Base-by-base conservation (phyloP, 2,329 filamentous ascomycete genomes). In the Diplodia intermedia region DNA sequence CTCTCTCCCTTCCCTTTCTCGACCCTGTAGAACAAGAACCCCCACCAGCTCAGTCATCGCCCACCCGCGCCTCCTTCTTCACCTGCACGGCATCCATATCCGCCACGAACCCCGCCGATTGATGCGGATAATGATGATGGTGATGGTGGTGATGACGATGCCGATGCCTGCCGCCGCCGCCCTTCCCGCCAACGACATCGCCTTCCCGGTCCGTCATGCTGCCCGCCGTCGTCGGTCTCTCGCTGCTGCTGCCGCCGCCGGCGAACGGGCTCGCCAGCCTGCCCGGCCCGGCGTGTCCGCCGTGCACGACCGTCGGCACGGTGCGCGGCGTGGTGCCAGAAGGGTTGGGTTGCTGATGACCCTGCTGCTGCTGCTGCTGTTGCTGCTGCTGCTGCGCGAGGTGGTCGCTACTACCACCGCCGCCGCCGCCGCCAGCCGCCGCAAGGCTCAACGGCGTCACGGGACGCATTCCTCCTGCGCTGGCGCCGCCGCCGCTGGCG, bases 251-350 rank as follows among this genome's bases (percentile, higher is more conserved):
- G 43, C 43, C 15, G 11, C 43, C 43, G 70, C 75, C 72, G 26
- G 76, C 70, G 70, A 76, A 78, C 56, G 77, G 72, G 14, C 70
- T 69, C 11, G 73, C 72, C 53, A 75, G 71, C 31, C 73, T 18
- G 15, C 40, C 40, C 18, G 40, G 40, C 40, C 15, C 40, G 15
- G 40, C 40, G 7, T 29, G 29, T 15, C 18, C 23, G 6, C 7
- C 29, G 11, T 62, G 57, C 43, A 62, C 57, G 18, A 73, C 71
- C n/a, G 56, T 61, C 38, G 77, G 76, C 50, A 77, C 76, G 29
- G 77, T 78, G 60, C 73, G n/a, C 12, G 62, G 62, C 49, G 62
- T 65, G n/a, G 62, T 38, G 6, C 40, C 40, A 5, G 18, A 8
- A 6, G 40, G 6, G 40, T 43, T n/a, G 40, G 29, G 36, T 40